Percentiles rank a stretch among this genome's conserved stretches.
These are phyloP conservation scores for Zizania latifolia DNA, from an alignment of 176 grass and related monocot species.

Conservation along the genomic window DNA sequence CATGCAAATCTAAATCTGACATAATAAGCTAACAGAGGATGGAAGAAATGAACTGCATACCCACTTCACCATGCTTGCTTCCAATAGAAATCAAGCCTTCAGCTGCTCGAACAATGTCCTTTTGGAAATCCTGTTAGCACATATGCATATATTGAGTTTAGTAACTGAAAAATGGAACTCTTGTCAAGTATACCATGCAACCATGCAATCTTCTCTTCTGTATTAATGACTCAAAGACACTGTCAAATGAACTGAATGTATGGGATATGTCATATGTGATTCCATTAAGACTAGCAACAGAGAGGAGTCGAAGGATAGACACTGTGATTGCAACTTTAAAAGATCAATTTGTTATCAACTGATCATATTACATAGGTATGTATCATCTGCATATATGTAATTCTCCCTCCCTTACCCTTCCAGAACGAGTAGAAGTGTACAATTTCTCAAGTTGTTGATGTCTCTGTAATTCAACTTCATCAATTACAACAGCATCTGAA, in stretches of 20 bases:
- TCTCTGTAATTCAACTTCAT: slow-evolving; percentile 86
- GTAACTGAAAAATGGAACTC: slow-evolving; percentile 7
- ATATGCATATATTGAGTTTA: slow-evolving; percentile 18
- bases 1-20: background rate
- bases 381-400: background rate
- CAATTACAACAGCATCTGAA: slow-evolving; percentile 82
- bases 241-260: background rate
- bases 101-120: slow-evolving; percentile 75
- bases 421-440: slow-evolving; percentile 87
- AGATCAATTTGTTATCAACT: background rate
- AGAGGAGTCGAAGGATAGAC: background rate
- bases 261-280: background rate
- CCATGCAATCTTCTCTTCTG: background rate
- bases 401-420: slow-evolving; percentile 63
- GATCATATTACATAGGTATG: background rate
- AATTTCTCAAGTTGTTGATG: slow-evolving; percentile 94
- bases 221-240: background rate
- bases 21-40: slow-evolving; percentile 23
- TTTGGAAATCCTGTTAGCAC: slow-evolving; percentile 79
- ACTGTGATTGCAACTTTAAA: slow-evolving; percentile 6
- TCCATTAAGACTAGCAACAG: background rate
- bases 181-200: slow-evolving; percentile 1
- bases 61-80: slow-evolving; percentile 74
- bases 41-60: slow-evolving; percentile 40
- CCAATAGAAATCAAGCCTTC: slow-evolving; percentile 68